A percentile compares a stretch with the other conserved stretches of the same genome.
Evolutionary conservation across 495 filamentous ascomycete species (phyloP).

Genomic region (Haplographium delicatum): DNA sequence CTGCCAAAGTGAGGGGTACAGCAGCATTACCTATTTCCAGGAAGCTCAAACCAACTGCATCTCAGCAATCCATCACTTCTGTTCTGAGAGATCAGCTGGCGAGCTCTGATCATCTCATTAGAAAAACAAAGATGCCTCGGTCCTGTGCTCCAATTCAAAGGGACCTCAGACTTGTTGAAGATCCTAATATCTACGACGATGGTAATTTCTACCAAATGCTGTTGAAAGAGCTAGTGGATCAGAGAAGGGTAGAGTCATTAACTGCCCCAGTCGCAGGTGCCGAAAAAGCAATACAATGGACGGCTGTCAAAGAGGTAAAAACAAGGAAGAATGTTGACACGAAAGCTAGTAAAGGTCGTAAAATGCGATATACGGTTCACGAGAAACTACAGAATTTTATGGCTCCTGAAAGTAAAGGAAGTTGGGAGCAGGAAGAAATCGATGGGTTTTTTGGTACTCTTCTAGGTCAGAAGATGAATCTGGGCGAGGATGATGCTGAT

Average conservation of each 20-base stretch:
- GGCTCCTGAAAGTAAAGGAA: constrained; percentile 77
- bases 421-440: constrained; percentile 71
- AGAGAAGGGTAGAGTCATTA: constrained; percentile 59
- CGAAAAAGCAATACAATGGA: constrained; percentile 41
- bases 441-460: constrained; percentile 86
- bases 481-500: constrained; percentile 64
- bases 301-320: constrained; percentile 75
- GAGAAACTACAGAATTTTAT: constrained; percentile 98
- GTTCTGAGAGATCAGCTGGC: constrained; percentile 71
- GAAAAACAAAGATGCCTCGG: constrained; percentile 58
- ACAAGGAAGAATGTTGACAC: constrained; percentile 80
- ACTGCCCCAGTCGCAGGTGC: constrained; percentile 33
- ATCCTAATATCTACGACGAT: constrained; percentile 73
- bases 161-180: constrained; percentile 44
- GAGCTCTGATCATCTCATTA: constrained; percentile 60
- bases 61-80: constrained; percentile 59
- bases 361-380: constrained; percentile 88
- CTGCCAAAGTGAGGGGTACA: constrained; percentile 46
- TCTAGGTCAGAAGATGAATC: constrained; percentile 69
- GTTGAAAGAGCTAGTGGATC: constrained; percentile 86
- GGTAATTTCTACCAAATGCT: constrained; percentile 88
- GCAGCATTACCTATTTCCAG: constrained; percentile 39
- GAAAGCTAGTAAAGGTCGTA: constrained; percentile 91
- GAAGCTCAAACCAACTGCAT: constrained; percentile 48
- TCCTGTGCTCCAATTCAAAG: constrained; percentile 68